Evolutionary conservation across 257 asterid species (phyloP).

Genomic region (Verbena officinalis): DNA sequence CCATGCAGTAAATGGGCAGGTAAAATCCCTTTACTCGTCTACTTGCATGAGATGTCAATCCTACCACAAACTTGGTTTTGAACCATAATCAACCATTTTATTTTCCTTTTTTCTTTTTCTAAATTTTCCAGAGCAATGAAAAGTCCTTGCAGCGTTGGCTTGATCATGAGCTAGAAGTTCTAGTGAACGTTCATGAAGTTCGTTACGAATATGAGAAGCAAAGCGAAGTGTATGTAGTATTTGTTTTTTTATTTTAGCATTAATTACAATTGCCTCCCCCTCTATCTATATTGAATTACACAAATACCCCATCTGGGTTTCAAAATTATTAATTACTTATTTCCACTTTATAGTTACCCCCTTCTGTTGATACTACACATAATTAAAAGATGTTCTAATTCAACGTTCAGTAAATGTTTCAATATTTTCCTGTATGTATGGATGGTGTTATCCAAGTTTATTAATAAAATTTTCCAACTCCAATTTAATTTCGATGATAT

Average conservation of each 20-base stretch:
- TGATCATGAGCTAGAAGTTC: conserved; percentile 95
- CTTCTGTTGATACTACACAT: no score
- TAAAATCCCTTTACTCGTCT: conserved; percentile 29
- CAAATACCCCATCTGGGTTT: no score
- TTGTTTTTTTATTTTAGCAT: conserved; percentile 16
- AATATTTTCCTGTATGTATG: no score
- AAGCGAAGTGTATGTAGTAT: conserved; percentile 88
- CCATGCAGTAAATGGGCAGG: conserved; percentile 81
- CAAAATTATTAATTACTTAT: no score
- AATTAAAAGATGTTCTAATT: no score
- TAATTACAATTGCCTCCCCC: no score
- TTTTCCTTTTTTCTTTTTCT: not conserved
- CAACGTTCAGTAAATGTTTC: no score
- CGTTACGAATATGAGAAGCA: conserved; percentile 99
- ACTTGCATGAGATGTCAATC: conserved; percentile 17
- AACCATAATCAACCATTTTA: conserved; percentile 8
- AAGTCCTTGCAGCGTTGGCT: conserved; percentile 92
- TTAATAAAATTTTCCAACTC: no score
- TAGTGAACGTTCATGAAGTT: conserved; percentile 99
- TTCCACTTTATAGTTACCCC: no score
- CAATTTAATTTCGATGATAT: no score
- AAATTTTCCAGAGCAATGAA: conserved; percentile 68
- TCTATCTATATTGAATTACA: no score
- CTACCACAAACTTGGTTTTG: conserved; percentile 15
- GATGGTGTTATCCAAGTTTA: no score